These are phyloP conservation scores for Pyrenochaeta sp. DNA, from an alignment of 2,329 filamentous ascomycete species.

Conservation along the genomic window DNA sequence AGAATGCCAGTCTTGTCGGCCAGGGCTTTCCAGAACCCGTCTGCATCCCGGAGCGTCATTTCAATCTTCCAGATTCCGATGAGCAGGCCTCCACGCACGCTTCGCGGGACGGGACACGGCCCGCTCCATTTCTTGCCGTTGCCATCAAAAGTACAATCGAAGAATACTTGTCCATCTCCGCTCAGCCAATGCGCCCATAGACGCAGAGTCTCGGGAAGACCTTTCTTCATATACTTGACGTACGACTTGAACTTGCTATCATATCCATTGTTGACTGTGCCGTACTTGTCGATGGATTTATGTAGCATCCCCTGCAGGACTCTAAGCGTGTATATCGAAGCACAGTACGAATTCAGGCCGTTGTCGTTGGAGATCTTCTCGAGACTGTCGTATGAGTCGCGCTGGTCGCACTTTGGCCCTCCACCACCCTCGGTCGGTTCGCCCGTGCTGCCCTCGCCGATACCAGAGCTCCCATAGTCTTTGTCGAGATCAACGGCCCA, in stretches of 20 bases:
- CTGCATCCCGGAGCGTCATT: slow-evolving; percentile 4
- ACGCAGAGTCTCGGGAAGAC: slow-evolving; percentile 2
- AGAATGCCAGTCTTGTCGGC: slow-evolving; percentile 6
- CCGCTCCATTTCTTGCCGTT: slow-evolving; percentile 7
- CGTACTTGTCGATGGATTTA: slow-evolving; percentile 5
- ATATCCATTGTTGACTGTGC: slow-evolving; percentile 8
- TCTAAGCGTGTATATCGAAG: slow-evolving; percentile 1
- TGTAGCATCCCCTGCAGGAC: slow-evolving; percentile 2
- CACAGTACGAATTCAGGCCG: slow-evolving; percentile 2
- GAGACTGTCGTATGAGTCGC: slow-evolving; percentile 2
- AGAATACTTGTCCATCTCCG: slow-evolving; percentile 2
- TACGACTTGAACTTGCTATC: slow-evolving; percentile 9
- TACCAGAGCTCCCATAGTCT: background rate
- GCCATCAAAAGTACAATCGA: slow-evolving; percentile 5
- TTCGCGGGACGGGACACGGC: slow-evolving; percentile 2
- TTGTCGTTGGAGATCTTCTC: slow-evolving; percentile 5
- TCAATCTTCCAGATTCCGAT: slow-evolving; percentile 9
- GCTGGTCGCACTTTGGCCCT: slow-evolving; percentile 3
- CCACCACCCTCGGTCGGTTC: background rate
- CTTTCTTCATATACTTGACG: slow-evolving; percentile 10
- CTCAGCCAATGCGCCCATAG: background rate
- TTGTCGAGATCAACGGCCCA: slow-evolving; percentile 46
- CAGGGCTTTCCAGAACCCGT: slow-evolving; percentile 8
- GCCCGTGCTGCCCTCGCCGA: background rate
- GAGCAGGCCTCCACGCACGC: slow-evolving; percentile 4